Evolutionary conservation across 1,284 basidiomycete genomes (phyloP).

Genomic region (Irpex sp.): DNA sequence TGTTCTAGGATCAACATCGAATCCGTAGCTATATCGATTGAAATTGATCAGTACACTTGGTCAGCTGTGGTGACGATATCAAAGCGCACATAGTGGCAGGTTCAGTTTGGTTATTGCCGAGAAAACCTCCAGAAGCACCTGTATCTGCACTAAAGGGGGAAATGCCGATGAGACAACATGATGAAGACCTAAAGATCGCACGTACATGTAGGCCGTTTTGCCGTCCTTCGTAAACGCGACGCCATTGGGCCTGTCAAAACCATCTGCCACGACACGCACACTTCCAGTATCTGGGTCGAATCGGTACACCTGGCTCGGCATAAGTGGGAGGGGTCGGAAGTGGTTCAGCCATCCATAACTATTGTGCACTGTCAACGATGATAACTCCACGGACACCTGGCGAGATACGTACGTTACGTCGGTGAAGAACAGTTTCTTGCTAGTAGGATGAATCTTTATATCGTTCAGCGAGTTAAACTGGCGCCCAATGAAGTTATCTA

Average conservation of each 20-base stretch:
- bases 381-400: not conserved
- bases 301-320: conserved; percentile 74
- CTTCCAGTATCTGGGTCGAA: conserved; percentile 62
- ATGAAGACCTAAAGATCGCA: conserved; percentile 9
- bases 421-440: conserved; percentile 66
- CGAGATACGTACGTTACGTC: conserved; percentile 53
- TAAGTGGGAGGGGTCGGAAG: conserved; percentile 60
- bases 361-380: conserved; percentile 2
- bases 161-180: not conserved
- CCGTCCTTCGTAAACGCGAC: conserved; percentile 70
- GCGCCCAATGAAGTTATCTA: conserved; percentile 54
- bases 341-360: conserved; percentile 63
- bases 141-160: conserved; percentile 46
- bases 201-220: conserved; percentile 63
- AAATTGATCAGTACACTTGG: too few relatives aligned
- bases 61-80: not conserved
- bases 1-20: conserved; percentile 62
- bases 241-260: conserved; percentile 60
- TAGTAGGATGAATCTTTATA: conserved; percentile 66
- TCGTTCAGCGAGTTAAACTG: conserved; percentile 86
- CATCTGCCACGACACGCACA: conserved; percentile 71
- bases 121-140: conserved; percentile 42
- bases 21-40: conserved; percentile 52
- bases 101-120: conserved; percentile 54
- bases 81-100: conserved; percentile 64